A percentile compares a stretch with the other conserved stretches of the same genome.
Conservation (phyloP, 768 basidiomycete genomes). For the Sutorius australiensis region DNA sequence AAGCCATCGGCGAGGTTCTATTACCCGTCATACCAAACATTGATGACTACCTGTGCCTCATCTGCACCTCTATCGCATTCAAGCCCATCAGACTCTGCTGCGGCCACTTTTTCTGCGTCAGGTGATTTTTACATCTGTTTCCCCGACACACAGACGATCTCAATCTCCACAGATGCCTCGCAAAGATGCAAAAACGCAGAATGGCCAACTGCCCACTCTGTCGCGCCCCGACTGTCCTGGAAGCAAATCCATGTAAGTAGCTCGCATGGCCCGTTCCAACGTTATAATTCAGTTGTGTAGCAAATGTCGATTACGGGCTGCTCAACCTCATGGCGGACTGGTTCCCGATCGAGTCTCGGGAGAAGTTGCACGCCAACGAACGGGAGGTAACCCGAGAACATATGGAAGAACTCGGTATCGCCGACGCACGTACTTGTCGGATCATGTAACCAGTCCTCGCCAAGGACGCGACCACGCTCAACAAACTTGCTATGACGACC, state of each 20-base stretch:
- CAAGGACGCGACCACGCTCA: not conserved
- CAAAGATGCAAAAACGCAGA: constrained; percentile 86
- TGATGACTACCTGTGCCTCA: constrained; percentile 83
- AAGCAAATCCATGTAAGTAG: constrained; percentile 69
- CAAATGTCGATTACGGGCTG: constrained; percentile 75
- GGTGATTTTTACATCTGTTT: constrained; percentile 31
- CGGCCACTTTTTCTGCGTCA: constrained; percentile 73
- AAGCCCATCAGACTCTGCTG: constrained; percentile 84
- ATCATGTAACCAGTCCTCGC: constrained; percentile 34
- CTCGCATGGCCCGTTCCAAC: not conserved
- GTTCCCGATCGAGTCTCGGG: constrained; percentile 81
- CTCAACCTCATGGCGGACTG: constrained; percentile 87
- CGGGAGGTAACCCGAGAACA: constrained; percentile 70
- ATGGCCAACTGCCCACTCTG: constrained; percentile 82
- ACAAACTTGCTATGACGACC: not conserved
- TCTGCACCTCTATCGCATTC: constrained; percentile 89
- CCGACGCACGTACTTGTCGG: constrained; percentile 30
- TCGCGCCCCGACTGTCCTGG: constrained; percentile 69
- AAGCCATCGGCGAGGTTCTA: constrained; percentile 77
- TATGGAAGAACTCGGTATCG: constrained; percentile 59
- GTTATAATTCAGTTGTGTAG: constrained; percentile 33
- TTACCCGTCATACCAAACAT: constrained; percentile 76
- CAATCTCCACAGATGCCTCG: constrained; percentile 50
- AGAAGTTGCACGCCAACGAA: constrained; percentile 73
- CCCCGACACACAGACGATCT: not conserved